These are phyloP conservation scores for Agrostemma githago DNA, from an alignment of 148 eudicot species.

Conservation along the genomic window DNA sequence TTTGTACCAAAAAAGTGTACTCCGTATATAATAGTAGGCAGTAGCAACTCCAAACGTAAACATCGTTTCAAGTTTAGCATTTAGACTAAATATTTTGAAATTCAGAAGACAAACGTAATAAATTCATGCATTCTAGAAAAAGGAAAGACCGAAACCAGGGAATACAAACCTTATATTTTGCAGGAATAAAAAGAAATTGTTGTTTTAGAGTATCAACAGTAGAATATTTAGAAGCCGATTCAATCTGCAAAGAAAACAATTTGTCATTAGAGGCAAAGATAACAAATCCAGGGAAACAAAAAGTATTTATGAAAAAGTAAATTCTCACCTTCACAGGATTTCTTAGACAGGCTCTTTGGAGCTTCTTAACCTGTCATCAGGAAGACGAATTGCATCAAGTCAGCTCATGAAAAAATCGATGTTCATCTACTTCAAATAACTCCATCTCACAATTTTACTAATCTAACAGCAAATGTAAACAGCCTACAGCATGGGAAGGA, in stretches of 20 bases:
- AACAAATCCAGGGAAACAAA: not conserved
- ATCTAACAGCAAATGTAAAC: not conserved
- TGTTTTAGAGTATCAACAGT: constrained; percentile 86
- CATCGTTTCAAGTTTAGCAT: not conserved
- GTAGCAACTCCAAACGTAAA: not conserved
- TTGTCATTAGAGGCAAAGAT: not conserved
- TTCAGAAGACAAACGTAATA: not conserved
- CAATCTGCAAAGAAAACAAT: constrained; percentile 45
- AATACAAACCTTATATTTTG: constrained; percentile 65
- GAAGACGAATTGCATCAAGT: constrained; percentile 12
- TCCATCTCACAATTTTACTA: not conserved
- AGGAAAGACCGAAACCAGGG: not conserved
- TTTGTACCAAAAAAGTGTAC: not conserved
- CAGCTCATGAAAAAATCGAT: not conserved
- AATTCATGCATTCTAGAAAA: not conserved
- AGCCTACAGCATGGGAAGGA: not conserved
- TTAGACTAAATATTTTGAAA: not conserved
- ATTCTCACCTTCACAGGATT: constrained; percentile 77
- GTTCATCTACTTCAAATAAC: not conserved
- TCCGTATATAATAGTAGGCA: no score
- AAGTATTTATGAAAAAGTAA: not conserved
- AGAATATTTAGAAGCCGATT: constrained; percentile 71
- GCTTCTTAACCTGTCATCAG: constrained; percentile 68
- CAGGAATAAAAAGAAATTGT: constrained; percentile 59
- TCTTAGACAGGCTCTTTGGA: constrained; percentile 80